These are phyloP conservation scores for Daldinia bambusicola DNA, from an alignment of 495 filamentous ascomycete genomes.

Conservation along the genomic window DNA sequence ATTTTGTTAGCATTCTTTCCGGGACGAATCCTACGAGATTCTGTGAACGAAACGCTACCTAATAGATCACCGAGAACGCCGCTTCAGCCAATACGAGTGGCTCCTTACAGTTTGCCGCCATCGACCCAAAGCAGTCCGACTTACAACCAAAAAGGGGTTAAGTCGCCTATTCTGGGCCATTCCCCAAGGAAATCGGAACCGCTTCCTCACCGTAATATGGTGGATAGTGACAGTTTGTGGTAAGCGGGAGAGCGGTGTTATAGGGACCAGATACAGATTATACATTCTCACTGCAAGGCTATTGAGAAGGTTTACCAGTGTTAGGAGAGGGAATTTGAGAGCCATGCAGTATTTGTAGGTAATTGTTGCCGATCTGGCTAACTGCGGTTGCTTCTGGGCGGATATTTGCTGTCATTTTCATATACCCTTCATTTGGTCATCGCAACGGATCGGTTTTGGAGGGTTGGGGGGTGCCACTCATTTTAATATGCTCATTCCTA, in stretches of 20 bases:
- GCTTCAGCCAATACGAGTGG: slow-evolving; percentile 20
- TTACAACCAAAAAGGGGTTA: slow-evolving; percentile 19
- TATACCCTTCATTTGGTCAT: slow-evolving; percentile 10
- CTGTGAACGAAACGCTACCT: slow-evolving; percentile 9
- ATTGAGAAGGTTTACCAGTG: not conserved
- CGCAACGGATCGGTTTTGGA: not conserved
- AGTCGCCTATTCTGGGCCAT: slow-evolving; percentile 8
- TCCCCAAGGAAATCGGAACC: slow-evolving; percentile 21
- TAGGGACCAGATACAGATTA: not conserved
- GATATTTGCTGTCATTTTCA: not conserved
- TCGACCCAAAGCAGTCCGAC: slow-evolving; percentile 23
- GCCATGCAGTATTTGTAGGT: not conserved
- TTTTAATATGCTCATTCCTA: not conserved
- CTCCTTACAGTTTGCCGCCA: slow-evolving; percentile 29
- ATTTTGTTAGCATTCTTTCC: slow-evolving; percentile 47
- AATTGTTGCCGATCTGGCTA: no score
- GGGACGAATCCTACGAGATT: slow-evolving; percentile 29
- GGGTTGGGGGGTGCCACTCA: slow-evolving; percentile 11
- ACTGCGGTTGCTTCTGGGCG: not conserved
- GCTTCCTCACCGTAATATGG: slow-evolving; percentile 30
- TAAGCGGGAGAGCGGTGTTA: slow-evolving; percentile 10
- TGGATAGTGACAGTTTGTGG: slow-evolving; percentile 44
- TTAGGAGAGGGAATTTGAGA: not conserved
- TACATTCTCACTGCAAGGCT: no score
- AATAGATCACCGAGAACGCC: slow-evolving; percentile 22